These are phyloP conservation scores for Immersiporthe knoxdaviesiana DNA, from an alignment of 2,329 filamentous ascomycete species.

Conservation along the genomic window DNA sequence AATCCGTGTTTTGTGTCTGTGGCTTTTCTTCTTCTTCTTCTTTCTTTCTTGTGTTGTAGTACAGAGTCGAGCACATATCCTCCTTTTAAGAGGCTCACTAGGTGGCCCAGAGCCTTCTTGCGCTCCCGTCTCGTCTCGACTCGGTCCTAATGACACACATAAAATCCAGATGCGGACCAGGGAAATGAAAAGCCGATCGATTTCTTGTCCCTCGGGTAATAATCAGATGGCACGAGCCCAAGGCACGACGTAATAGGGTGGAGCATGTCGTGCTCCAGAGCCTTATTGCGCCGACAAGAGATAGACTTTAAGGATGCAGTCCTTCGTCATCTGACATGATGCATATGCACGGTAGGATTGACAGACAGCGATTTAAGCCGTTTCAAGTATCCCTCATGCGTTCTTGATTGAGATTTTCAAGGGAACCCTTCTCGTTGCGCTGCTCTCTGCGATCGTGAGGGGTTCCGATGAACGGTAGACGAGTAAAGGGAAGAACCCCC, in stretches of 20 bases:
- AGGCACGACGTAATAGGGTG: neutral
- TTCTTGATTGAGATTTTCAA: neutral
- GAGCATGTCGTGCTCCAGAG: neutral
- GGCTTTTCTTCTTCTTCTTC: too few relatives aligned
- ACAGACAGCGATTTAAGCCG: neutral
- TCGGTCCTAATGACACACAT: neutral
- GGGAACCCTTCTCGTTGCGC: neutral
- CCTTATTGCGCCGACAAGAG: neutral
- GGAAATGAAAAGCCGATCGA: neutral
- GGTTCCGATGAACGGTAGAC: neutral
- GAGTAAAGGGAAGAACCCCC: neutral
- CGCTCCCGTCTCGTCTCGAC: neutral
- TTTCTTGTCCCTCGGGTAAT: too few relatives aligned
- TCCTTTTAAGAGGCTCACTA: neutral
- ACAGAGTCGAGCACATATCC: neutral
- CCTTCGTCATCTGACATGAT: neutral
- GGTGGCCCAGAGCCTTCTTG: neutral
- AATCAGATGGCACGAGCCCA: neutral
- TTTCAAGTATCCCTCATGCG: too few relatives aligned
- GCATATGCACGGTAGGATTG: neutral
- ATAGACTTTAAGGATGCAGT: neutral
- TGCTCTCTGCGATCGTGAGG: neutral
- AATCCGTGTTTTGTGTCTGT: neutral
- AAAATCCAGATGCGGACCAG: neutral
- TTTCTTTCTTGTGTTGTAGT: too few relatives aligned